Conservation (phyloP, 306 rosid species). For the Acacia melanoxylon region DNA sequence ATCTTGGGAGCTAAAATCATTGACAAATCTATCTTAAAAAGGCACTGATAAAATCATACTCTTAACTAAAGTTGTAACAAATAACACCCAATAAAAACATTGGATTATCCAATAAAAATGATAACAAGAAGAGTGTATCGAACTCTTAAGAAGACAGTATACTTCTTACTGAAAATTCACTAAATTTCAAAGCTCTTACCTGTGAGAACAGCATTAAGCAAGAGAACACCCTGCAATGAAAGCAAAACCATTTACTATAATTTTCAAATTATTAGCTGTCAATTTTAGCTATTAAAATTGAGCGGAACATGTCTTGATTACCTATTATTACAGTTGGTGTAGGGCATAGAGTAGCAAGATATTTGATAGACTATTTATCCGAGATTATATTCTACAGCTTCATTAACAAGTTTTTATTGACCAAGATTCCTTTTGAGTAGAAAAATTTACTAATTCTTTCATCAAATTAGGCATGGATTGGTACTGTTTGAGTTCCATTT, state of each 20-base stretch:
- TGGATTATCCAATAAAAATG: background rate
- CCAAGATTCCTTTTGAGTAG: background rate
- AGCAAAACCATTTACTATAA: background rate
- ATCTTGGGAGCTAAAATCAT: background rate
- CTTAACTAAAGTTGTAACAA: background rate
- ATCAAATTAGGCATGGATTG: background rate
- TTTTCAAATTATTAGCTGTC: background rate
- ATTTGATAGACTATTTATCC: background rate
- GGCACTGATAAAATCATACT: background rate
- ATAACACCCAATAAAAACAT: background rate
- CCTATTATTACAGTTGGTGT: background rate
- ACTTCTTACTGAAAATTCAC: background rate
- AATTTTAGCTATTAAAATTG: background rate
- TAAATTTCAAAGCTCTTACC: slow-evolving; percentile 49
- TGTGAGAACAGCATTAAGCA: slow-evolving; percentile 93
- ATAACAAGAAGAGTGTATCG: background rate
- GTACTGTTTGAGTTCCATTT: background rate
- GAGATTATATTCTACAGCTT: background rate
- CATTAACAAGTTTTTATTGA: slow-evolving; percentile 1
- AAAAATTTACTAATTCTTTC: background rate
- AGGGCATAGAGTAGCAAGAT: background rate
- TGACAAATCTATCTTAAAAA: background rate
- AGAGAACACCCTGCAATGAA: slow-evolving; percentile 80
- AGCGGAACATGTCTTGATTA: background rate
- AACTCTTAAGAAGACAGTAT: slow-evolving; percentile 2